Percentiles rank a stretch among this genome's conserved stretches.
Evolutionary conservation across 352 stramenopile species (phyloP).

Genomic region (Globisporangium barbulae): DNA sequence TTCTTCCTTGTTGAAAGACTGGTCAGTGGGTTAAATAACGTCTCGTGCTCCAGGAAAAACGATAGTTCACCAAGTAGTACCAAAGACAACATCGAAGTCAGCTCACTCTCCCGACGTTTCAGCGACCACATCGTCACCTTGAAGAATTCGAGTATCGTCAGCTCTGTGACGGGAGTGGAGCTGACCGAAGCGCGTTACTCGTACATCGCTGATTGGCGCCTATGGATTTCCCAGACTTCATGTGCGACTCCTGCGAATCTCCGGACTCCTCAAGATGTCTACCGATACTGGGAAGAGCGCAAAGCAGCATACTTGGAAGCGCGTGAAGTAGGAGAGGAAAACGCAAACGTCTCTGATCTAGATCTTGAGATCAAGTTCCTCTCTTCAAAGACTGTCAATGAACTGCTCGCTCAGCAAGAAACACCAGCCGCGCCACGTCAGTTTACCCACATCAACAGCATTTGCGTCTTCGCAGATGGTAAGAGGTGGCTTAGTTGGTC

Average conservation of each 20-base stretch:
- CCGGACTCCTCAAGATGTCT: conserved; percentile 27
- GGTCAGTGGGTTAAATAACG: neutral
- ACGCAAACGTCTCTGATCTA: conserved; percentile 1
- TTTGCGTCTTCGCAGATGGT: conserved; percentile 77
- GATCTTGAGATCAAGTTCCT: conserved; percentile 35
- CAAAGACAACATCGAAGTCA: neutral
- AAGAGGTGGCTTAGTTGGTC: neutral
- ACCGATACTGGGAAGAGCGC: conserved; percentile 30
- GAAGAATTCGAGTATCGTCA: conserved; percentile 27
- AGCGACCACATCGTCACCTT: conserved; percentile 21
- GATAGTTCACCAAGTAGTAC: neutral
- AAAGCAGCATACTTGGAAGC: conserved; percentile 20
- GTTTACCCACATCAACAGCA: conserved; percentile 61
- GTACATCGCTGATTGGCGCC: conserved; percentile 36
- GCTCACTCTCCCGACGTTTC: conserved; percentile 24
- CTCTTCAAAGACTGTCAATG: conserved; percentile 27
- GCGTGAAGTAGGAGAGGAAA: neutral
- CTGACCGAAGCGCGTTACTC: conserved; percentile 24
- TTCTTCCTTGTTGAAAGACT: neutral
- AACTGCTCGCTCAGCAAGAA: conserved; percentile 27
- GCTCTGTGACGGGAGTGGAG: conserved; percentile 15
- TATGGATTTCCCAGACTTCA: neutral
- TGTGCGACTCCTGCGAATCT: conserved; percentile 16
- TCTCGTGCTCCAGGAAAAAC: neutral
- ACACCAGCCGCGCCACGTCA: conserved; percentile 14